Base-by-base conservation (phyloP, 306 rosid genomes). In the Acacia crassicarpa region DNA sequence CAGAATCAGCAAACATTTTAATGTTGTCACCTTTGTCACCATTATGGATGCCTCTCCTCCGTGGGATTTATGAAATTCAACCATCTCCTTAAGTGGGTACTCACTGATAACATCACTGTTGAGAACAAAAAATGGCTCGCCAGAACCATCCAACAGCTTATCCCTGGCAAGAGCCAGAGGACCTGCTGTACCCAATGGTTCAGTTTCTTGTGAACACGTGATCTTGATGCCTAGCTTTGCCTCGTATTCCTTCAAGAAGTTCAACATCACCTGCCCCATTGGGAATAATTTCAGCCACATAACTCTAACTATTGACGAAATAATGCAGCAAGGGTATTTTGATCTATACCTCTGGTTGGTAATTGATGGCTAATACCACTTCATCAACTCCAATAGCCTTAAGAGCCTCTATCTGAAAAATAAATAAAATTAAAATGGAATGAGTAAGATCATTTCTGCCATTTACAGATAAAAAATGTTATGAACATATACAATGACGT, bases 151-250 rank as follows among this genome's bases (percentile, higher is more conserved):
- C 44, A 90, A 71, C 81, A 96, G 94, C 87, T 96, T 94, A 85
- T 92, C 98, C 86, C 99, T 91, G 32, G 99, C 99, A 86, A 96
- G 99, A 71, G 99, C 99, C 81, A 96, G 89, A 74, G 99, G 98
- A 58, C 99, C 98, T 45, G 98, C 99, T 73, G 99, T 96, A 71
- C 99, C 99, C 6, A 96, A 86, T 71, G 99, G 99, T 73, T 96
- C 99, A 7, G 99, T 96, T 92, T 96, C 99, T 85, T 94, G 99
- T 8, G 99, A 96, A 86, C 99, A 96, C 11, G 98, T 94, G 87
- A 96, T 96, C 92, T 90, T 96, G 86, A 96, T 94, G 41, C 88
- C 97, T 8, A 96, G 93, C 81, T 96, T 96, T 76, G 92, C 56
- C 84, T 96, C 99, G 80, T 90, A 96, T 17, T 90, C 98, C 91